Evolutionary conservation across 2,329 filamentous ascomycete species (phyloP).

Genomic region (Fusarium tanahbumbuense): DNA sequence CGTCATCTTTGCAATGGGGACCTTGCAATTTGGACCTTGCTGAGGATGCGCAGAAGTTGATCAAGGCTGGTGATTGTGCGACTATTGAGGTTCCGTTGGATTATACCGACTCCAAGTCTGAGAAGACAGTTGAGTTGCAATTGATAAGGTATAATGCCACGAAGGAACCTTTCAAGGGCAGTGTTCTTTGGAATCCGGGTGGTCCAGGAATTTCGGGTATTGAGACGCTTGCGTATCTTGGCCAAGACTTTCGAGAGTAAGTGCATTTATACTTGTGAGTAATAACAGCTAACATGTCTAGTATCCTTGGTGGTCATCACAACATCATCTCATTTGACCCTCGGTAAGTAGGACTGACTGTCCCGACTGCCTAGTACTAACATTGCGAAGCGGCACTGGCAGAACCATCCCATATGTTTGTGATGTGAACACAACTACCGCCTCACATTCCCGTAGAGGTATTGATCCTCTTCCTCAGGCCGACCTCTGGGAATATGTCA

Average conservation of each 20-base stretch:
- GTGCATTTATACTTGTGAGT: fast-evolving
- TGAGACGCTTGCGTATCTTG: slow-evolving; percentile 22
- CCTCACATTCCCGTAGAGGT: slow-evolving; percentile 11
- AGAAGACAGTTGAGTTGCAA: slow-evolving; percentile 47
- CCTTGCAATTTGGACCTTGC: slow-evolving; percentile 18
- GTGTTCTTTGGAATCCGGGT: slow-evolving; percentile 55
- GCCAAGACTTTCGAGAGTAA: slow-evolving; percentile 24
- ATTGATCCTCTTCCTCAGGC: slow-evolving; percentile 8
- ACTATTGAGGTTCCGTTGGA: slow-evolving; percentile 54
- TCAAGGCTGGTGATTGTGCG: slow-evolving; percentile 47
- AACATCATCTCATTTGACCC: slow-evolving; percentile 38
- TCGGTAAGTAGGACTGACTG: slow-evolving; percentile 19
- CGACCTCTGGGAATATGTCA: slow-evolving; percentile 17
- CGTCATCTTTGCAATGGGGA: slow-evolving; percentile 12
- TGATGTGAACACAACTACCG: not conserved
- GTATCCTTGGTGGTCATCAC: slow-evolving; percentile 30
- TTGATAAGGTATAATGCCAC: slow-evolving; percentile 49
- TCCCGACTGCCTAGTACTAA: not conserved
- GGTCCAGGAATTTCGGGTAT: slow-evolving; percentile 48
- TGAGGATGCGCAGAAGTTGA: not conserved
- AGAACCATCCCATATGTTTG: slow-evolving; percentile 37
- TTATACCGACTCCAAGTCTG: slow-evolving; percentile 48
- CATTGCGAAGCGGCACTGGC: slow-evolving; percentile 18
- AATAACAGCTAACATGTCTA: not conserved
- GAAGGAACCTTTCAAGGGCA: slow-evolving; percentile 49